Conservation (phyloP, 176 grass and related monocot species). For the Avena sativa region DNA sequence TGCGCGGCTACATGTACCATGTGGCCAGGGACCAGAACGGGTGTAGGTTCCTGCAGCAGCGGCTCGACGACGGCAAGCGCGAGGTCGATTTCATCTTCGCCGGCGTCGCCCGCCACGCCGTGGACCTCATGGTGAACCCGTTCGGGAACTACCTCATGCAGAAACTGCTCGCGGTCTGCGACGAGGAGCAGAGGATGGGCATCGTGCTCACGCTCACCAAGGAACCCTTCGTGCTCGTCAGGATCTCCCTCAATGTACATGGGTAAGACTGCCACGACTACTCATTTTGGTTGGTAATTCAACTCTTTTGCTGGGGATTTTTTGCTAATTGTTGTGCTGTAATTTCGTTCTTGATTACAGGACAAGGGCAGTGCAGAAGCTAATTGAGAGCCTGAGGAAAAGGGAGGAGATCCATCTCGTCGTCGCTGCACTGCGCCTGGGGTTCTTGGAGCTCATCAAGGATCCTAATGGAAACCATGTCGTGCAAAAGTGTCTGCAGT, state of each 20-base stretch:
- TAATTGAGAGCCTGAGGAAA: constrained; percentile 71
- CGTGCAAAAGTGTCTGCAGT: constrained; percentile 73
- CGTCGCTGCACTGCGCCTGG: constrained; percentile 50
- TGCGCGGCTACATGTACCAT: constrained; percentile 64
- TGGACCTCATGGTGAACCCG: constrained; percentile 76
- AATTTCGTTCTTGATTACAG: constrained; percentile 41
- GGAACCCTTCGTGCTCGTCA: constrained; percentile 52
- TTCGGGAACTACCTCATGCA: constrained; percentile 98
- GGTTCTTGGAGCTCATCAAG: constrained; percentile 80
- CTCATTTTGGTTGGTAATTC: not conserved
- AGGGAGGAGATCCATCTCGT: constrained; percentile 68
- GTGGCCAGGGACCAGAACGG: constrained; percentile 85
- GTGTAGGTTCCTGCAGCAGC: constrained; percentile 79
- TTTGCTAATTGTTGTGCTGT: not conserved
- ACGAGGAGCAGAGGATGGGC: constrained; percentile 66
- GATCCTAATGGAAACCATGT: constrained; percentile 91
- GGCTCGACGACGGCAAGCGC: constrained; percentile 69
- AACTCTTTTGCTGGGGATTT: not conserved
- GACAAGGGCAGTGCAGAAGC: constrained; percentile 81
- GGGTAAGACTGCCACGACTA: constrained; percentile 53
- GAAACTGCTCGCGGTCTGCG: constrained; percentile 78
- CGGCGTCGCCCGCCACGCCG: constrained; percentile 57
- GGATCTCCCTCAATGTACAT: constrained; percentile 74
- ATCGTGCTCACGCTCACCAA: constrained; percentile 57
- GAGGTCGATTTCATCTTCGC: constrained; percentile 71